Evolutionary conservation across 2,329 filamentous ascomycete genomes (phyloP).

Genomic region (Chrysoporthe austroafricana): DNA sequence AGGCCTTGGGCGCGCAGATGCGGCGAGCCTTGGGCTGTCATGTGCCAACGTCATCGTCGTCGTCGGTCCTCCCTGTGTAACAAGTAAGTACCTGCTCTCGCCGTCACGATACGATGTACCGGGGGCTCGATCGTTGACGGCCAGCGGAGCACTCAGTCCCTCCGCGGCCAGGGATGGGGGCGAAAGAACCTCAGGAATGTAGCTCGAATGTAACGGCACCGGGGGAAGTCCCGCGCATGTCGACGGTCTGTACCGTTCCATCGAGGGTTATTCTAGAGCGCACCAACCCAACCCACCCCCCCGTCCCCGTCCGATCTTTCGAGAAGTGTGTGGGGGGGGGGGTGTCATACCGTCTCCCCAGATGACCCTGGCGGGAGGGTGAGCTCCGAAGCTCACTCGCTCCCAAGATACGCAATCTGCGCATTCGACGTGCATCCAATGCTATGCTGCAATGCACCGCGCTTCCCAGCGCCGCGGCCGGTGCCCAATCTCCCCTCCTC

Average conservation of each 20-base stretch:
- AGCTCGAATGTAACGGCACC: slow-evolving; percentile 5
- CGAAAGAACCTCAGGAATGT: slow-evolving; percentile 3
- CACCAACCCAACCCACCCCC: too few species aligned
- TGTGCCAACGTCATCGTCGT: not conserved
- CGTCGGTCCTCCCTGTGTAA: not conserved
- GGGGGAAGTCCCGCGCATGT: slow-evolving; percentile 1
- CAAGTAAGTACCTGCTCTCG: not conserved
- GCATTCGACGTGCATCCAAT: slow-evolving; percentile 25
- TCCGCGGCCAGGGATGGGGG: not conserved
- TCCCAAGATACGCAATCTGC: slow-evolving; percentile 22
- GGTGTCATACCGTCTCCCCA: slow-evolving; percentile 9
- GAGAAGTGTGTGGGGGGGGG: not conserved
- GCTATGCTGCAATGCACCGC: slow-evolving; percentile 26
- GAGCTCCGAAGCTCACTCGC: slow-evolving; percentile 9
- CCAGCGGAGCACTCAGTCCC: not conserved
- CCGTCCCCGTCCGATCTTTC: slow-evolving; percentile 11
- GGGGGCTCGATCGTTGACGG: not conserved
- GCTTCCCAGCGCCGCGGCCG: slow-evolving; percentile 13
- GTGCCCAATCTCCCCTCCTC: not conserved
- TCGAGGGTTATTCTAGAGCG: too few species aligned
- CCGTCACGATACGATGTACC: not conserved
- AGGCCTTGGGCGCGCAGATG: not conserved
- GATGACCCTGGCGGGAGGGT: slow-evolving; percentile 2
- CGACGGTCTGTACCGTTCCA: not conserved
- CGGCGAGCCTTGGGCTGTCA: not conserved